Conservation (phyloP, 208 protist species). For the Crithidia bombi region DNA sequence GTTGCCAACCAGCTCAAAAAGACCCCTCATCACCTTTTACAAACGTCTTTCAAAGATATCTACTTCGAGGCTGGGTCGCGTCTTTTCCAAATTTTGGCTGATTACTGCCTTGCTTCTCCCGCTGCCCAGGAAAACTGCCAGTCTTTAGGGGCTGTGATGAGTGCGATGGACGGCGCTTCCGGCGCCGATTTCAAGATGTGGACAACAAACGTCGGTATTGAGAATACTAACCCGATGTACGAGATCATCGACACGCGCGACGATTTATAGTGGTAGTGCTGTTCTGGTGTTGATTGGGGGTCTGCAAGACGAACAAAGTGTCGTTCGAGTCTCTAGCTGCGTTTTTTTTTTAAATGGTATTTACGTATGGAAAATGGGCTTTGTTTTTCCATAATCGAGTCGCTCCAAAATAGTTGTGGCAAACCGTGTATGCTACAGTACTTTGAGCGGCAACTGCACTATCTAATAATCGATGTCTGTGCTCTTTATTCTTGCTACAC, state of each 20-base stretch:
- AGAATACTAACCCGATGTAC: constrained; percentile 93
- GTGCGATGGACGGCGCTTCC: constrained; percentile 43
- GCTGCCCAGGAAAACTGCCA: constrained; percentile 50
- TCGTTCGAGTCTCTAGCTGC: background rate
- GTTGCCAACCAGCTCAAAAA: constrained; percentile 81
- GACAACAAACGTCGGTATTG: constrained; percentile 90
- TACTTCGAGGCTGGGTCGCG: constrained; percentile 80
- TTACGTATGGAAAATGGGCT: constrained; percentile 2
- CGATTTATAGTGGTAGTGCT: constrained; percentile 53
- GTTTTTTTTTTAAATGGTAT: background rate
- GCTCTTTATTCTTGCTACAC: too few relatives aligned
- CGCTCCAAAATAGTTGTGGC: too few relatives aligned
- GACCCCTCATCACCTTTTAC: constrained; percentile 61
- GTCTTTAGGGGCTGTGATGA: constrained; percentile 54
- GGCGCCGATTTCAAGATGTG: constrained; percentile 66
- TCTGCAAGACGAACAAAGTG: too few relatives aligned
- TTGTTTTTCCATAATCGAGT: constrained; percentile 2
- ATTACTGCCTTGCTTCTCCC: constrained; percentile 74
- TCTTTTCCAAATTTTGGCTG: constrained; percentile 57
- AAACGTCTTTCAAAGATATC: constrained; percentile 85
- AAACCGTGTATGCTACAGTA: too few relatives aligned
- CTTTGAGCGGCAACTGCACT: too few relatives aligned
- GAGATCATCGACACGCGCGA: constrained; percentile 69
- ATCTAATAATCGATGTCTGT: too few relatives aligned
- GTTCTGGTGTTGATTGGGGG: background rate